Base-by-base conservation (phyloP, 106 monocot species). In the Platanthera guangdongensis region DNA sequence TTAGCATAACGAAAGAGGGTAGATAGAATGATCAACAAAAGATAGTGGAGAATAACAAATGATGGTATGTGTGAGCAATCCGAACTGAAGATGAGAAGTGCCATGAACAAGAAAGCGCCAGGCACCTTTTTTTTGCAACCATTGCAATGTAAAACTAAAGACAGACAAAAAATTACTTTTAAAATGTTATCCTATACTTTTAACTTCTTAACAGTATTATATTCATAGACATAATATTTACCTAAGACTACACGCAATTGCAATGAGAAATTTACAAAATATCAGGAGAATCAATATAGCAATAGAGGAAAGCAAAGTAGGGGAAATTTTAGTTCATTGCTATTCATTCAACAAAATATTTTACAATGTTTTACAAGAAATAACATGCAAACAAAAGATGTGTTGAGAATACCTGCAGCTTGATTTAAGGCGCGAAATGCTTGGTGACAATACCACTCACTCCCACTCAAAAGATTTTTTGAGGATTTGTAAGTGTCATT, bases 381-480 rank as follows among this genome's bases (percentile, higher is more conserved):
- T 65, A 32, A 12, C 32, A 19, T 65, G 9, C 9, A 65, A 65
- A 65, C 32, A 30, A 65, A 70, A 70, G 4, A 47, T 70, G 32
- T 4, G 70, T n/a, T 48, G n/a, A 48, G 10, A 39, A 49, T 86
- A 94, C 99, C 99, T 77, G 99, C 94, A 84, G 94, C 99, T 83
- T 99, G 99, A 85, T 99, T 99, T 64, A 99, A 72, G 77, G 99
- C 94, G 77, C 99, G 99, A 71, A 99, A 99, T 68, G 99, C 99
- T 86, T 99, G 94, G 72, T 94, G 92, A 57, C 99, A 99, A 76
- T 99, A 99, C 99, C 99, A 99, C 50, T 94, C 94, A 81, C 83
- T 99, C 55, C 99, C 99, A 86, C 89, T 90, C 59, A 99, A 55
- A 46, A 94, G 88, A 79, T 76, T 64, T 84, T 92, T 99, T 60